Conservation (phyloP, 78 protist species). For the Capsaspora owczarzaki region DNA sequence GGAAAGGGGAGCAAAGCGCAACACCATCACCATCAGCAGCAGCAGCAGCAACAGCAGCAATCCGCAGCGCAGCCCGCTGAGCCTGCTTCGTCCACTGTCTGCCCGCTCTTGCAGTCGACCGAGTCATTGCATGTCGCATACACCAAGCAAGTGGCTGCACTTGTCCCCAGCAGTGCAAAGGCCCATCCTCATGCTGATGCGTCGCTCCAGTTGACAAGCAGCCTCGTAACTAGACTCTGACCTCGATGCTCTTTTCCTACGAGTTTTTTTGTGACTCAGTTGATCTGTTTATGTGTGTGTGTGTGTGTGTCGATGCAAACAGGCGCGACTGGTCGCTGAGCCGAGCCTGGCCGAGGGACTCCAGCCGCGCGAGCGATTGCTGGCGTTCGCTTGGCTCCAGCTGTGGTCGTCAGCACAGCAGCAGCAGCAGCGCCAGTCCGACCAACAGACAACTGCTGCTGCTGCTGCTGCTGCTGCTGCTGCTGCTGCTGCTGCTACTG, state of each 20-base stretch:
- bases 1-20: too few species aligned
- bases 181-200: not conserved
- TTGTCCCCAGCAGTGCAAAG: not conserved
- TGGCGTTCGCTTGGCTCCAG: too few species aligned
- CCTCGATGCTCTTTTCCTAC: not conserved
- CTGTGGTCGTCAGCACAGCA: too few species aligned
- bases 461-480: too few species aligned
- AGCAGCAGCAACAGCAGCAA: too few species aligned
- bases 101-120: not conserved
- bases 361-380: too few species aligned
- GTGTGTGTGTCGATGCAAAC: constrained; percentile 3
- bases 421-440: too few species aligned
- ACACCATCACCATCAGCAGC: too few species aligned
- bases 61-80: not conserved
- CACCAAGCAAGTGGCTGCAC: not conserved
- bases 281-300: not conserved
- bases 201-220: not conserved
- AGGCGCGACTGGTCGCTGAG: too few species aligned
- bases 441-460: too few species aligned
- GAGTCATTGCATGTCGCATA: not conserved
- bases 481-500: too few species aligned
- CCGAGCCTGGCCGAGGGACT: too few species aligned
- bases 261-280: not conserved
- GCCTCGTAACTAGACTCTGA: not conserved
- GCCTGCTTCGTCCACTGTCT: not conserved